Base-by-base conservation (phyloP, 23 red algal genomes). In the Gracilaria vermiculophylla region DNA sequence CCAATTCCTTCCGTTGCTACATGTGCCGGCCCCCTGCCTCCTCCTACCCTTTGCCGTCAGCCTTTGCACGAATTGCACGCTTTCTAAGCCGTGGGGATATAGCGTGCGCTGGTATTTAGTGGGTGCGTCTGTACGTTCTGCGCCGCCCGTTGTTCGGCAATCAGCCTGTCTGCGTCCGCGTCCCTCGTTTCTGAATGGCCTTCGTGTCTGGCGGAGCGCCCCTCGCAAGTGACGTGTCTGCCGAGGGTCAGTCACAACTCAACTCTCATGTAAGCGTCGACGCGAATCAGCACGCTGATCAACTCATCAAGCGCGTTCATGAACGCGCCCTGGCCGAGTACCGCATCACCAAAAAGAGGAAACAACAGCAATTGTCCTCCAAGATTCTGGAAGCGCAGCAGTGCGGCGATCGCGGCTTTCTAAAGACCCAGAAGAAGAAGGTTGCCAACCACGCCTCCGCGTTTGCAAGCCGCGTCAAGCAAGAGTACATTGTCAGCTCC, bases 271-370 rank as follows among this genome's bases (percentile, higher is more conserved):
- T 2, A 13, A 28, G 29, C 58, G 25, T 64, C 13, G 29, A 64
- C 24, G 24, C 58, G 0, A 12, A 8, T 8, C 7, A 64, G 9
- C 58, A 64, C 58, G 29, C 58, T 3, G 29, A 24, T 25, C 58
- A 64, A 28, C 58, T 64, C 24, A 64, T 76, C 40, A 48, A 69
- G 58, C 51, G 55, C 79, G 41, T 83, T 32, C 79, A 62, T 20
- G 79, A 67, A 19, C 33, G 32, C 35, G 79, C 79, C 19, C 52
- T 61, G 25, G 27, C 23, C 31, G 45, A 67, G 36, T 83, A 83
- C 79, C 79, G 79, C 5, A 60, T 61, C 27, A 83, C 60, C 60
- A 83, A 83, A 40, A 83, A 83, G 32, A 34, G 79, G 41, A 83
- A 66, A 50, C 79, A 83, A 25, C 52, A 62, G 42, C 31, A 83